Conservation (phyloP, 441 rosid species). For the Erodium trifolium region DNA sequence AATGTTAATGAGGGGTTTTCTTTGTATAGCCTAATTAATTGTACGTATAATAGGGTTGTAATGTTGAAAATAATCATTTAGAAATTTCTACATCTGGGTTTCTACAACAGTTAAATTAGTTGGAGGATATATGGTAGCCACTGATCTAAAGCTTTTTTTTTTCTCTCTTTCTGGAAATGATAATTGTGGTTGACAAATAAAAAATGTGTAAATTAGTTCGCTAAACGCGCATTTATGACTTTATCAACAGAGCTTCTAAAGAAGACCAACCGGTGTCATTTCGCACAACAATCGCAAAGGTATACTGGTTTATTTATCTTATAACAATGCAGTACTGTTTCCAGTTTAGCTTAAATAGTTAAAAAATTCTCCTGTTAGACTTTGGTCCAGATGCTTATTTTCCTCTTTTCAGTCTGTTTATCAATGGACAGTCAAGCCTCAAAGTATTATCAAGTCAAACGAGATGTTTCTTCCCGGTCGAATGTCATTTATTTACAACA, state of each 20-base stretch:
- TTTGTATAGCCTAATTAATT: not conserved
- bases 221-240: not conserved
- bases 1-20: not conserved
- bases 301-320: constrained; percentile 18
- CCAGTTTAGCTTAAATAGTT: not conserved
- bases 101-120: not conserved
- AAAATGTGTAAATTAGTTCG: not conserved
- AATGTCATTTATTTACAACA: constrained; percentile 80
- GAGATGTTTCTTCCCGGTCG: constrained; percentile 97
- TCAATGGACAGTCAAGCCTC: constrained; percentile 87
- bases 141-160: not conserved
- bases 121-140: not conserved
- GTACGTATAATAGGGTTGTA: too few relatives aligned
- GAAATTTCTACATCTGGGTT: not conserved
- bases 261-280: constrained; percentile 74
- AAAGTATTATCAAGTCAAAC: constrained; percentile 66
- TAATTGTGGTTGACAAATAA: not conserved
- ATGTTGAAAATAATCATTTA: not conserved
- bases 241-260: constrained; percentile 39
- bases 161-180: not conserved
- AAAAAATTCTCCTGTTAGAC: not conserved
- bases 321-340: not conserved
- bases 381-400: constrained; percentile 12
- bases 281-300: constrained; percentile 85
- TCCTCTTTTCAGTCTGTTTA: constrained; percentile 61